phyloP scores from a whole-genome alignment of 192 early-diverging fungal species.

The Pilaira anomala region DNA sequence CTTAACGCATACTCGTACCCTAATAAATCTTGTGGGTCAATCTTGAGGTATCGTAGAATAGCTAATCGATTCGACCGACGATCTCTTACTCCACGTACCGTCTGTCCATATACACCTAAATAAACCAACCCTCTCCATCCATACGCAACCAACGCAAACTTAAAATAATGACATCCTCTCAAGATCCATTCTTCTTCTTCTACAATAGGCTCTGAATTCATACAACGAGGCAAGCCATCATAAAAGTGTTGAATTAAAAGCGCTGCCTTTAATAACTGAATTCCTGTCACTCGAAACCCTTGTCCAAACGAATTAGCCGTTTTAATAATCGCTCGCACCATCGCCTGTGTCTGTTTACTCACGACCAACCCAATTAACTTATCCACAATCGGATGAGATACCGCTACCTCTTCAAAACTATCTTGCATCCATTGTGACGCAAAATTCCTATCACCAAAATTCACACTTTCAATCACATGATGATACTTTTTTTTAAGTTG shows the following conservation, averaged over 20 bases:
- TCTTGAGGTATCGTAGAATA: constrained; percentile 57
- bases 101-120: constrained; percentile 29
- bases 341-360: constrained; percentile 40
- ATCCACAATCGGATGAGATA: constrained; percentile 32
- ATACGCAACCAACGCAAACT: constrained; percentile 56
- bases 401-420: constrained; percentile 33
- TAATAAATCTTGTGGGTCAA: constrained; percentile 61
- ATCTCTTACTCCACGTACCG: constrained; percentile 40
- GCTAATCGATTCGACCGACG: constrained; percentile 62
- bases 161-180: constrained; percentile 48
- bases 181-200: no score
- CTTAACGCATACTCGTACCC: constrained; percentile 65
- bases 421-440: constrained; percentile 37
- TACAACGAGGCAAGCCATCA: neutral
- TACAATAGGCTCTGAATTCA: neutral
- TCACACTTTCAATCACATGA: constrained; percentile 40
- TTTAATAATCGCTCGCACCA: constrained; percentile 46
- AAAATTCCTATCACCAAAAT: constrained; percentile 38
- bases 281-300: constrained; percentile 55
- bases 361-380: constrained; percentile 38
- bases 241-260: constrained; percentile 56
- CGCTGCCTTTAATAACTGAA: constrained; percentile 51
- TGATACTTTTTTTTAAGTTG: constrained; percentile 23
- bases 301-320: constrained; percentile 50
- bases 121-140: constrained; percentile 38